Percentiles rank a stretch among this genome's conserved stretches.
Conservation (phyloP, 345 rosid species). For the Geranium rotundifolium region DNA sequence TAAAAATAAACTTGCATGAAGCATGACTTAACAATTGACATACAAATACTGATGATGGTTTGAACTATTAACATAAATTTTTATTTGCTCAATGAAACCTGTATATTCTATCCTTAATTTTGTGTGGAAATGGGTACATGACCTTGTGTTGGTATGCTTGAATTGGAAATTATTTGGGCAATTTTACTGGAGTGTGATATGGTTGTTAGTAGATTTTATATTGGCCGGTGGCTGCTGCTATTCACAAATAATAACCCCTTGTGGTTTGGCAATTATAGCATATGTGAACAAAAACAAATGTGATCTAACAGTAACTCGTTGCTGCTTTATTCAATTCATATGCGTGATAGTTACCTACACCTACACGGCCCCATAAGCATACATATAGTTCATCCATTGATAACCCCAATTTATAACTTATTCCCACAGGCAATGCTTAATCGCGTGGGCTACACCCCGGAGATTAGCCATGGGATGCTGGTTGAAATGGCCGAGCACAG, state of each 20-base stretch:
- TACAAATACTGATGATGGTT: neutral
- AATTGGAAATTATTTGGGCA: too few relatives aligned
- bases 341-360: neutral
- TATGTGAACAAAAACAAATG: neutral
- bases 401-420: neutral
- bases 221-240: neutral
- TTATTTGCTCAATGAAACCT: neutral
- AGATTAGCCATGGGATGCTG: conserved; percentile 75
- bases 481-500: conserved; percentile 86
- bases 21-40: neutral
- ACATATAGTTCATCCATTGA: neutral
- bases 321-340: neutral
- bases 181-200: neutral
- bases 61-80: neutral
- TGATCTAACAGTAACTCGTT: neutral
- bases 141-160: neutral
- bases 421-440: conserved; percentile 57
- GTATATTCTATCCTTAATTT: neutral
- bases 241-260: neutral
- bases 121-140: neutral
- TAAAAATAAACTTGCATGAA: neutral
- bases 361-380: neutral
- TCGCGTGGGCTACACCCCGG: conserved; percentile 80
- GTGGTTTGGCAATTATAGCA: neutral
- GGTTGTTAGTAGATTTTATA: neutral